Percentiles rank a stretch among this genome's conserved stretches.
Evolutionary conservation across 1,284 basidiomycete genomes (phyloP).

Genomic region (Phellopilus nigrolimitatus): DNA sequence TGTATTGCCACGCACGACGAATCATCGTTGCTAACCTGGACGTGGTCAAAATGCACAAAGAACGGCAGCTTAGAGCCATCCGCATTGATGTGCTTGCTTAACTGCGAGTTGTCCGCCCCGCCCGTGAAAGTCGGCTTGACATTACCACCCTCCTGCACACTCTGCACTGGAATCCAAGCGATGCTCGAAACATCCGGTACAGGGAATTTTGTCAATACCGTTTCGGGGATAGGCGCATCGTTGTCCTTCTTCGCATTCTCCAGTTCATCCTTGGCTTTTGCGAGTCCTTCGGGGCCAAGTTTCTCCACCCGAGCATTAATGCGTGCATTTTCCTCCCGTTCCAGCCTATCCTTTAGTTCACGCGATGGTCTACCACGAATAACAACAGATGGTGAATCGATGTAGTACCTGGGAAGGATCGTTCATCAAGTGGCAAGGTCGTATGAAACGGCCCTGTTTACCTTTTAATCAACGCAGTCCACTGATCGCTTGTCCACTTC

Average conservation of each 20-base stretch:
- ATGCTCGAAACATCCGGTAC: conserved; percentile 88
- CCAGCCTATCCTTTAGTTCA: conserved; percentile 73
- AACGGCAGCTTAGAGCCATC: conserved; percentile 77
- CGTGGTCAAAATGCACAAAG: conserved; percentile 89
- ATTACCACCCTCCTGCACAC: conserved; percentile 57
- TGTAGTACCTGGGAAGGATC: conserved; percentile 59
- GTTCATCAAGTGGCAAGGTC: conserved; percentile 5
- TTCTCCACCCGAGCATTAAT: conserved; percentile 63
- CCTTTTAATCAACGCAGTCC: conserved; percentile 79
- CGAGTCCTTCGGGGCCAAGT: conserved; percentile 81
- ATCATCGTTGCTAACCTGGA: conserved; percentile 49
- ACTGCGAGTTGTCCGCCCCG: conserved; percentile 31
- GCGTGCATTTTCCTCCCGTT: conserved; percentile 78
- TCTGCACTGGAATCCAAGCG: conserved; percentile 93
- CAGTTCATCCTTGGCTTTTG: conserved; percentile 64
- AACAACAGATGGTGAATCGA: conserved; percentile 66
- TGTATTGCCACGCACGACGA: background rate
- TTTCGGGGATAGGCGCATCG: conserved; percentile 75
- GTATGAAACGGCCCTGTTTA: conserved; percentile 34
- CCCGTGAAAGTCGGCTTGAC: conserved; percentile 33
- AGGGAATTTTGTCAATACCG: conserved; percentile 80
- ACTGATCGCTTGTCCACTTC: conserved; percentile 73
- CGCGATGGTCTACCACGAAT: conserved; percentile 89
- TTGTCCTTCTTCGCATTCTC: conserved; percentile 86
- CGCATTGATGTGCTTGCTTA: conserved; percentile 64